phyloP scores from a whole-genome alignment of 129 eudicot species.

The Flaveria brownii region DNA sequence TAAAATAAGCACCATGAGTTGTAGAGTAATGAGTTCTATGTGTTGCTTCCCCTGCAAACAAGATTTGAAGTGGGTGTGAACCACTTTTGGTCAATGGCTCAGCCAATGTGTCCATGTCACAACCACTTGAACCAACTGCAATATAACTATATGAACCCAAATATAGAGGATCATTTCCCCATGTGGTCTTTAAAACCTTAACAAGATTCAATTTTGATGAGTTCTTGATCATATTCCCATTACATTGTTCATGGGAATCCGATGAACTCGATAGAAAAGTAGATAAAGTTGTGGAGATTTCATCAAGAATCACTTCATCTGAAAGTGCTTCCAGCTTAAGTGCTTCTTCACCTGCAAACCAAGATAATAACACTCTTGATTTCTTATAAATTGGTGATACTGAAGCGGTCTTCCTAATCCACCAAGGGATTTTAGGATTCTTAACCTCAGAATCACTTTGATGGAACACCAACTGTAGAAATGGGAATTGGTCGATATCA shows the following conservation, averaged over 20 bases:
- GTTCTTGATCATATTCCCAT: slow-evolving; percentile 45
- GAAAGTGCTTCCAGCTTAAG: slow-evolving; percentile 63
- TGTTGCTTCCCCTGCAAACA: slow-evolving; percentile 97
- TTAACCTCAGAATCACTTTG: slow-evolving; percentile 47
- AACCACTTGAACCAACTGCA: slow-evolving; percentile 80
- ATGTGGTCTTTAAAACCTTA: slow-evolving; percentile 64
- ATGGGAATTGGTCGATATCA: slow-evolving; percentile 47
- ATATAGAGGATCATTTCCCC: slow-evolving; percentile 88
- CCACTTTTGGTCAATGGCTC: slow-evolving; percentile 62
- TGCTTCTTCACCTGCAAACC: slow-evolving; percentile 96
- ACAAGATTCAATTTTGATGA: slow-evolving; percentile 37
- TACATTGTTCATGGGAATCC: slow-evolving; percentile 30
- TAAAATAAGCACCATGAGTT: slow-evolving; percentile 93
- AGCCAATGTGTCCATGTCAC: slow-evolving; percentile 75
- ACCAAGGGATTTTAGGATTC: slow-evolving; percentile 67
- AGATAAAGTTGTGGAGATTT: slow-evolving; percentile 62
- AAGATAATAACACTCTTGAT: slow-evolving; percentile 61
- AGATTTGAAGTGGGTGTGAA: slow-evolving; percentile 61
- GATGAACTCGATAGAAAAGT: slow-evolving; percentile 47
- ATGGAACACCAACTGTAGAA: slow-evolving; percentile 73
- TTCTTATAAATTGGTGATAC: slow-evolving; percentile 60
- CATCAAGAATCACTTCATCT: slow-evolving; percentile 60
- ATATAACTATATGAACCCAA: slow-evolving; percentile 89
- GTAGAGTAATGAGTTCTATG: slow-evolving; percentile 93
- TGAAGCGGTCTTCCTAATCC: slow-evolving; percentile 80